These are phyloP conservation scores for Phylloporus gajari DNA, from an alignment of 1,284 basidiomycete genomes.

Conservation along the genomic window DNA sequence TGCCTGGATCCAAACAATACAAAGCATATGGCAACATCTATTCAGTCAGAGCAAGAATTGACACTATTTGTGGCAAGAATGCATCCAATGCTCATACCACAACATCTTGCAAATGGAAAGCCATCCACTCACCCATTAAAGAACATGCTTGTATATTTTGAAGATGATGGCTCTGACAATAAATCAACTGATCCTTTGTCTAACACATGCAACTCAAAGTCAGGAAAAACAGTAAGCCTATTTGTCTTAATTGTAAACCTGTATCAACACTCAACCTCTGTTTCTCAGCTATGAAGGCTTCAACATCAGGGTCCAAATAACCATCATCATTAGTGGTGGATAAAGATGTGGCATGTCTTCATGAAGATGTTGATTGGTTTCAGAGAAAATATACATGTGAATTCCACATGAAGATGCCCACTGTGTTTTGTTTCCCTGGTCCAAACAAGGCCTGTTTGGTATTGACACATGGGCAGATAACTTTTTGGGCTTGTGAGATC, in stretches of 20 bases:
- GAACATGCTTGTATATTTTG: slow-evolving; percentile 2
- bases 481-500: not conserved
- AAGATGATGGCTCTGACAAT: slow-evolving; percentile 1
- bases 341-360: not conserved
- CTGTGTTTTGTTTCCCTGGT: not conserved
- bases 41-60: slow-evolving; percentile 2
- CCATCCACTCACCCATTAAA: not conserved
- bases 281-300: not conserved
- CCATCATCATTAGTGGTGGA: not conserved
- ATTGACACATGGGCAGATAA: not conserved
- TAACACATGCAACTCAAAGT: not conserved
- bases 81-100: not conserved
- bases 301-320: not conserved
- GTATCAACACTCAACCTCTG: too few species aligned
- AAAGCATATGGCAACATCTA: not conserved
- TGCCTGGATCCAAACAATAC: not conserved
- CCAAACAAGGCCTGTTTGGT: not conserved
- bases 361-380: not conserved
- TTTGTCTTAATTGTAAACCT: not conserved
- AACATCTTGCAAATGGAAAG: not conserved
- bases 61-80: slow-evolving; percentile 1
- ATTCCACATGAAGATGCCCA: not conserved
- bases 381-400: not conserved
- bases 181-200: not conserved
- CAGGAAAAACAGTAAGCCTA: not conserved